phyloP scores from a whole-genome alignment of 139 green algal genomes.

The Micractinium sp. region DNA sequence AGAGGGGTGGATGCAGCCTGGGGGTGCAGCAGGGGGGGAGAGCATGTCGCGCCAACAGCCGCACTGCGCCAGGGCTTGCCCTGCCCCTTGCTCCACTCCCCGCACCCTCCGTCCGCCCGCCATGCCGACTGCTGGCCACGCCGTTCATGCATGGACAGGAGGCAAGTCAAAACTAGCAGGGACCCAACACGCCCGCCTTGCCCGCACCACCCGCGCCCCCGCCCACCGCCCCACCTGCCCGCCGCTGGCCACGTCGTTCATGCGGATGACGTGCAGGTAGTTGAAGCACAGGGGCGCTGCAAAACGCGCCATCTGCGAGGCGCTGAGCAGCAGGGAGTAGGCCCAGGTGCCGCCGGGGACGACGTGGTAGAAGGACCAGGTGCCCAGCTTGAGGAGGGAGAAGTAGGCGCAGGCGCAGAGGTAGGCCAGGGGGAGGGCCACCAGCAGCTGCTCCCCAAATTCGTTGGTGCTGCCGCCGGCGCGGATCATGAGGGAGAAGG shows the following conservation, averaged over 20 bases:
- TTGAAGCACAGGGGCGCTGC: slow-evolving; percentile 93
- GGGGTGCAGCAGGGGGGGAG: too few relatives aligned
- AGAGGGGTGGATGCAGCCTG: neutral
- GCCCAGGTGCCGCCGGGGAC: slow-evolving; percentile 72
- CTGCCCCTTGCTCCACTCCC: too few relatives aligned
- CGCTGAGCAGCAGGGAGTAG: slow-evolving; percentile 62
- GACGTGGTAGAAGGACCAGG: slow-evolving; percentile 82
- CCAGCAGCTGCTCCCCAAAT: slow-evolving; percentile 55
- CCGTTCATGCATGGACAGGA: too few relatives aligned
- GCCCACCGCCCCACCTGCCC: slow-evolving; percentile 9
- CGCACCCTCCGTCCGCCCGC: too few relatives aligned
- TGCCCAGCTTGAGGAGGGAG: slow-evolving; percentile 87
- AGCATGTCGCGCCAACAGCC: too few relatives aligned
- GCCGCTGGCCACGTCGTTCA: slow-evolving; percentile 45
- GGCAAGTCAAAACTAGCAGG: too few relatives aligned
- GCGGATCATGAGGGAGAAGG: slow-evolving; percentile 58
- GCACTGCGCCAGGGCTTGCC: too few relatives aligned
- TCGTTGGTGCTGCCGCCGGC: neutral
- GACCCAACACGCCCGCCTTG: neutral
- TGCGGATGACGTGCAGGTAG: slow-evolving; percentile 63
- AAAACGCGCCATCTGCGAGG: slow-evolving; percentile 72
- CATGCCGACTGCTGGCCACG: too few relatives aligned
- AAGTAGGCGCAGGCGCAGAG: slow-evolving; percentile 91
- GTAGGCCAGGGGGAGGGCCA: slow-evolving; percentile 82
- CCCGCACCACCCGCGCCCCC: too few relatives aligned